A percentile compares a stretch with the other conserved stretches of the same genome.
Conservation (phyloP, 2,329 filamentous ascomycete genomes). For the Atkinsonella texensis region DNA sequence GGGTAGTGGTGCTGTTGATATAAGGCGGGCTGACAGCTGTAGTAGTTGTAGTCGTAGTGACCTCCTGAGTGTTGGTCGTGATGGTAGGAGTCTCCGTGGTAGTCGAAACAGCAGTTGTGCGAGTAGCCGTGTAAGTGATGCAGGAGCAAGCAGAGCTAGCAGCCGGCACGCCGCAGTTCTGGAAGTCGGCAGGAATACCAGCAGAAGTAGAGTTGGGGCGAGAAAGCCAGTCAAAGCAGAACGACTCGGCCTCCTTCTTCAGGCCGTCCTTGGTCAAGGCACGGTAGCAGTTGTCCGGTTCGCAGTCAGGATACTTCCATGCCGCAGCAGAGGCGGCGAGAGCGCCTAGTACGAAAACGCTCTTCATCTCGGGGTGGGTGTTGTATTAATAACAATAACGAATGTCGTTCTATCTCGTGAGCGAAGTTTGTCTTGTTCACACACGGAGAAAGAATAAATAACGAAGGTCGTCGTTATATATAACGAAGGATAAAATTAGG, state of each 20-base stretch:
- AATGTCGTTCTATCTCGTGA: too few species aligned
- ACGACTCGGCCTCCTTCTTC: constrained; percentile 15
- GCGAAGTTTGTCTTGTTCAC: too few species aligned
- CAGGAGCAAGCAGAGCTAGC: constrained; percentile 26
- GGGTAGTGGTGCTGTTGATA: constrained; percentile 4
- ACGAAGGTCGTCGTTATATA: constrained; percentile 2
- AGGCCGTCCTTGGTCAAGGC: constrained; percentile 22
- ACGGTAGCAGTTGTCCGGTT: constrained; percentile 23
- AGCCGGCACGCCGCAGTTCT: constrained; percentile 15
- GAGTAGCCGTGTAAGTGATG: constrained; percentile 23
- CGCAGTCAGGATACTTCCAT: constrained; percentile 17
- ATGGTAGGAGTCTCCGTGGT: constrained; percentile 1
- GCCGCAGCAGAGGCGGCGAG: constrained; percentile 20
- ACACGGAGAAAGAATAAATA: too few species aligned
- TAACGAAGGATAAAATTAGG: constrained; percentile 6
- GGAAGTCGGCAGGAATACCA: constrained; percentile 19
- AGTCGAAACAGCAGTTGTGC: constrained; percentile 9
- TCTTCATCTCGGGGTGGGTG: constrained; percentile 26
- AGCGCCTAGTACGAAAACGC: constrained; percentile 18
- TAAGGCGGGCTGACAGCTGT: too few species aligned
- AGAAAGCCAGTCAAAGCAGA: constrained; percentile 22
- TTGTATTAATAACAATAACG: too few species aligned
- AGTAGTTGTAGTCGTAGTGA: background rate
- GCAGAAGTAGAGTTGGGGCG: constrained; percentile 15
- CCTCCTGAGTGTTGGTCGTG: background rate